These are phyloP conservation scores for Penicillium robsamsonii DNA, from an alignment of 495 filamentous ascomycete genomes.

Conservation along the genomic window DNA sequence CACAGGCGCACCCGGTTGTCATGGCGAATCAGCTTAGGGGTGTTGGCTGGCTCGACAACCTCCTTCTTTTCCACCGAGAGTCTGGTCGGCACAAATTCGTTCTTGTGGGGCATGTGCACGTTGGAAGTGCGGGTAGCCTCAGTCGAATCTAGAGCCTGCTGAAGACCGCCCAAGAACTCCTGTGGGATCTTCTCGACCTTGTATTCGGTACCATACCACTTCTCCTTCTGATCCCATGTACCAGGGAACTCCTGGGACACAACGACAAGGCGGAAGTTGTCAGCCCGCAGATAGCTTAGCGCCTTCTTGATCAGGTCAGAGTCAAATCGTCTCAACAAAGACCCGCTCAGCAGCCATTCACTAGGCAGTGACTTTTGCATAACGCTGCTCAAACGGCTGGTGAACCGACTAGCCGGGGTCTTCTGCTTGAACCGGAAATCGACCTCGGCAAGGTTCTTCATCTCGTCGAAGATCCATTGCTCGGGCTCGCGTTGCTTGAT, in stretches of 20 bases:
- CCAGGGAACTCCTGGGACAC: conserved; percentile 81
- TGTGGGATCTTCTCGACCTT: conserved; percentile 76
- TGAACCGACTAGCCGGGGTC: conserved; percentile 81
- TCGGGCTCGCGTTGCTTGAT: conserved; percentile 78
- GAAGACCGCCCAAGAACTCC: conserved; percentile 68
- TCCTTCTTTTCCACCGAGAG: conserved; percentile 95
- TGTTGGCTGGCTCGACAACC: conserved; percentile 65
- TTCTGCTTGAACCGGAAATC: conserved; percentile 96
- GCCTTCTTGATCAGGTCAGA: conserved; percentile 71
- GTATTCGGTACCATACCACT: conserved; percentile 98
- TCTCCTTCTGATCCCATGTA: conserved; percentile 83
- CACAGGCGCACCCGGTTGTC: conserved; percentile 82
- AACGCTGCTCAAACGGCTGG: conserved; percentile 70
- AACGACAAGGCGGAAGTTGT: conserved; percentile 84
- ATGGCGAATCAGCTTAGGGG: conserved; percentile 83
- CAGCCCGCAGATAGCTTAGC: conserved; percentile 70
- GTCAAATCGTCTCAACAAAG: conserved; percentile 75
- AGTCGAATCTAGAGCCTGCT: conserved; percentile 57
- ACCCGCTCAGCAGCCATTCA: conserved; percentile 81
- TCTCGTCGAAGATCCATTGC: conserved; percentile 90
- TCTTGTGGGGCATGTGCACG: conserved; percentile 85
- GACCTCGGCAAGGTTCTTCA: conserved; percentile 83
- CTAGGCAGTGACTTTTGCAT: conserved; percentile 91
- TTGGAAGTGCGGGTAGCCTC: conserved; percentile 59
- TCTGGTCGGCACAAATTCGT: conserved; percentile 94